Conservation (phyloP, 2,329 filamentous ascomycete species). For the Colletotrichum falcatum region DNA sequence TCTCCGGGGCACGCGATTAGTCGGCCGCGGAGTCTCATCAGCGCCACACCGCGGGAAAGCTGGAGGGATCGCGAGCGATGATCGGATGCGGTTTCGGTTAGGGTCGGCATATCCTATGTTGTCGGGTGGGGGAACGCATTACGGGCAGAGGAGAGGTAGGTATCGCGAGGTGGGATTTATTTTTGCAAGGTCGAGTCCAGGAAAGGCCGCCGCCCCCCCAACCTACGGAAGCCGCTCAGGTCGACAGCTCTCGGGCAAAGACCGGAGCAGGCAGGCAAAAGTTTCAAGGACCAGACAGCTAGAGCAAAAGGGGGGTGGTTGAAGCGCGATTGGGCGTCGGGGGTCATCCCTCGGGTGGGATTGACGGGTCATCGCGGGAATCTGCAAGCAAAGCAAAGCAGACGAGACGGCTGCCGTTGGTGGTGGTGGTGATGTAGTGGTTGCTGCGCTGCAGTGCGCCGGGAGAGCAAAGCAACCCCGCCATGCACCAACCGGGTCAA, state of each 20-base stretch:
- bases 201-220: not conserved
- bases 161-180: conserved; percentile 8
- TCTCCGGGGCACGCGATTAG: conserved; percentile 16
- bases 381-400: not conserved
- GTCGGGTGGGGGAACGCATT: not conserved
- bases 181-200: not conserved
- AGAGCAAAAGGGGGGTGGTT: not conserved
- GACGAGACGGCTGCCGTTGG: not conserved
- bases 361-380: not conserved
- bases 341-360: not conserved
- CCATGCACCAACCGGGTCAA: conserved; percentile 13
- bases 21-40: not conserved
- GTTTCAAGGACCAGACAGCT: no score
- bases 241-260: not conserved
- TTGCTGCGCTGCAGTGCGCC: not conserved
- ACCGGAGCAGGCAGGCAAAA: not conserved
- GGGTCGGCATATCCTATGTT: conserved; percentile 8
- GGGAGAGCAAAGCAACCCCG: conserved; percentile 14
- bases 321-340: not conserved
- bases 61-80: conserved; percentile 17
- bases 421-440: not conserved
- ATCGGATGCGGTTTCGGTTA: conserved; percentile 22
- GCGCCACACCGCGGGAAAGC: conserved; percentile 13
- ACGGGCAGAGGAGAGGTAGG: not conserved
- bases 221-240: not conserved